Conservation (phyloP, 176 grass and related monocot species). For the Canna indica region DNA sequence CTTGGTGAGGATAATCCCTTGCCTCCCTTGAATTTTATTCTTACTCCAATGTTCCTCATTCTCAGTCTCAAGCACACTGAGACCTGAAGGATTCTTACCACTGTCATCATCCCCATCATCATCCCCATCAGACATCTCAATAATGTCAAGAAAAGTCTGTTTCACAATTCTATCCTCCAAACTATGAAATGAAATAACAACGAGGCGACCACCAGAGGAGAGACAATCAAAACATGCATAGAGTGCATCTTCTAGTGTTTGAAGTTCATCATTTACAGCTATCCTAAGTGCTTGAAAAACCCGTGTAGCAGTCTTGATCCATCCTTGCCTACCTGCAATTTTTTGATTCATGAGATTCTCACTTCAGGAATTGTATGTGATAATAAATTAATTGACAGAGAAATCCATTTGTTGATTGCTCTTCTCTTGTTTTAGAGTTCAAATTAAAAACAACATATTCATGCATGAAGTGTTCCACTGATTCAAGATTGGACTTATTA, state of each 20-base stretch:
- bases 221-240: constrained; percentile 76
- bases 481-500: not conserved
- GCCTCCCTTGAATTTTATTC: constrained; percentile 5
- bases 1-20: constrained; percentile 2
- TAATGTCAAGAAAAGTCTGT: constrained; percentile 67
- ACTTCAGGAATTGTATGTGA: not conserved
- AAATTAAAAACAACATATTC: not conserved
- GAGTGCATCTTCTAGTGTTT: constrained; percentile 59
- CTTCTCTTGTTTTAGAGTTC: not conserved
- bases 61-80: constrained; percentile 2
- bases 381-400: not conserved
- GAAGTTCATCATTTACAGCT: constrained; percentile 77
- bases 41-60: constrained; percentile 36
- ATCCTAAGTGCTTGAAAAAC: constrained; percentile 89
- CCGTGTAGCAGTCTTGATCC: constrained; percentile 90
- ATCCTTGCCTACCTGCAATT: constrained; percentile 72
- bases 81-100: not conserved
- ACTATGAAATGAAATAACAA: constrained; percentile 86
- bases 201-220: constrained; percentile 57
- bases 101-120: constrained; percentile 18
- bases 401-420: not conserved
- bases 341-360: constrained; percentile 6
- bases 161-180: constrained; percentile 89
- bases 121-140: constrained; percentile 22
- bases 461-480: no score